Conservation (phyloP, 495 filamentous ascomycete genomes). For the Xylaria castorea region DNA sequence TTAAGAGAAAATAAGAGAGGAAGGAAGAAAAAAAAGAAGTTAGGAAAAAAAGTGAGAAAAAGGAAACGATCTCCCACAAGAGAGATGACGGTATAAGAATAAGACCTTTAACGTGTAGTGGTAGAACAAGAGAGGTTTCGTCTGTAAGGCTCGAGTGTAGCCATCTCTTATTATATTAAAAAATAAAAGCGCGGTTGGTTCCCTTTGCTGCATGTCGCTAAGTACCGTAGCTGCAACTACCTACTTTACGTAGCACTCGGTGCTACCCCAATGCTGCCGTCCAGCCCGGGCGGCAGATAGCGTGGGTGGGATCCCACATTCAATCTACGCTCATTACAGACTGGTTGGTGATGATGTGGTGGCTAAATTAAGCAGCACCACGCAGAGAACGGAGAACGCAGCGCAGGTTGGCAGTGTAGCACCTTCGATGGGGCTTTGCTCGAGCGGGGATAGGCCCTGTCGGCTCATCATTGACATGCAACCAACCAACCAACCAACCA, state of each 20-base stretch:
- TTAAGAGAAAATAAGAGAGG: conserved; percentile 29
- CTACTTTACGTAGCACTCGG: not conserved
- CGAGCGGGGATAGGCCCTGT: not conserved
- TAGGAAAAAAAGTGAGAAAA: conserved; percentile 46
- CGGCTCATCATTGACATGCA: not conserved
- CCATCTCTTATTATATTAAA: conserved; percentile 22
- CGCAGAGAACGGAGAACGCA: too few species aligned
- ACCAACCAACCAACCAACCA: not conserved
- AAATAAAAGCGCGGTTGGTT: conserved; percentile 6
- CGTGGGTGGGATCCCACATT: conserved; percentile 7
- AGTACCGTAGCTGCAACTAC: not conserved
- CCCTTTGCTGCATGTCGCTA: not conserved
- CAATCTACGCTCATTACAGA: not conserved
- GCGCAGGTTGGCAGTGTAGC: not conserved
- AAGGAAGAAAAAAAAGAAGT: conserved; percentile 39
- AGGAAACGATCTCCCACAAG: conserved; percentile 39
- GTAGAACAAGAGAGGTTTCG: conserved; percentile 22
- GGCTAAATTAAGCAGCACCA: conserved; percentile 18
- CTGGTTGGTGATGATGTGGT: not conserved
- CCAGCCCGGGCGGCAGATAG: conserved; percentile 25
- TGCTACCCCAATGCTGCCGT: conserved; percentile 2
- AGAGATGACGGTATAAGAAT: conserved; percentile 37
- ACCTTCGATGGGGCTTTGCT: not conserved
- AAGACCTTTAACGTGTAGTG: conserved; percentile 17
- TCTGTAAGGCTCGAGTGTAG: conserved; percentile 16